A percentile compares a stretch with the other conserved stretches of the same genome.
Conservation (phyloP, 257 asterid species). For the Solanum commersonii region DNA sequence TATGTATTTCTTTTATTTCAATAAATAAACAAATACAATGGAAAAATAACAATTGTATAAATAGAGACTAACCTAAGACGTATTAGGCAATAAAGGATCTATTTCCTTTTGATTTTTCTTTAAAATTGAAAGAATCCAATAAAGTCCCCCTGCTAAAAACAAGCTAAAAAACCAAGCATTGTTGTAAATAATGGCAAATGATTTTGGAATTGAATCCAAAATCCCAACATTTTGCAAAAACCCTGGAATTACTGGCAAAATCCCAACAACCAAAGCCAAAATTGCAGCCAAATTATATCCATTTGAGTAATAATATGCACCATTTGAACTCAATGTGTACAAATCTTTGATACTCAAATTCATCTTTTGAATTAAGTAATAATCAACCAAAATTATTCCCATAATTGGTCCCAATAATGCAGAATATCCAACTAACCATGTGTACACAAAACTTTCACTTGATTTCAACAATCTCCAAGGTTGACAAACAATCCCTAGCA, state of each 20-base stretch:
- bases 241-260: constrained; percentile 87
- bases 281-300: constrained; percentile 66
- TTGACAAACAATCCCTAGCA: constrained; percentile 70
- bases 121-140: constrained; percentile 33
- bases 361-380: constrained; percentile 33
- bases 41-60: not conserved
- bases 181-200: constrained; percentile 30
- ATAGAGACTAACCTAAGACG: constrained; percentile 4
- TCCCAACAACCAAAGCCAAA: constrained; percentile 46
- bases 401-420: constrained; percentile 83
- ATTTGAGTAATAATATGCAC: constrained; percentile 53
- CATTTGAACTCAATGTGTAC: constrained; percentile 42
- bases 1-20: not conserved
- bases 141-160: constrained; percentile 55
- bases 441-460: constrained; percentile 83
- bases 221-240: constrained; percentile 64
- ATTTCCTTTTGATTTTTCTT: not conserved
- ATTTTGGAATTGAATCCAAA: constrained; percentile 24
- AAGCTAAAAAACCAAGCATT: constrained; percentile 90
- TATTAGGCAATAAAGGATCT: constrained; percentile 29
- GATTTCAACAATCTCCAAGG: constrained; percentile 86
- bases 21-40: not conserved
- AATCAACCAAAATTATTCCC: constrained; percentile 59
- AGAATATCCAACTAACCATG: constrained; percentile 85
- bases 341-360: constrained; percentile 38